phyloP scores from a whole-genome alignment of 164 flowering plant species.

The Platanus orientalis region DNA sequence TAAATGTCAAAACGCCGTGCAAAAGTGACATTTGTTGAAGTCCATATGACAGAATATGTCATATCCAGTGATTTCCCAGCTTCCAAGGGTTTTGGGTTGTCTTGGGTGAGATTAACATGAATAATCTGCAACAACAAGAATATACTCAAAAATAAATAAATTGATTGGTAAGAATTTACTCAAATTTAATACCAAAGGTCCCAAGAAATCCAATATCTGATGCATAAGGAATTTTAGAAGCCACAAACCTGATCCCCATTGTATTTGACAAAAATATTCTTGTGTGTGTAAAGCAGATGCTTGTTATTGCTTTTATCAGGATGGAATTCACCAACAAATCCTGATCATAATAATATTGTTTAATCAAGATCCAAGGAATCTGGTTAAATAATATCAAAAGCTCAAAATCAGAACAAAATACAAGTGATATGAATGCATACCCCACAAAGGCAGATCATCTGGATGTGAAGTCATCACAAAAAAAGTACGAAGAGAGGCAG shows the following conservation, averaged over 20 bases:
- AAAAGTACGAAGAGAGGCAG: not conserved
- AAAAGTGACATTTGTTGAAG: conserved; percentile 63
- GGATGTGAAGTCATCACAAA: conserved; percentile 18
- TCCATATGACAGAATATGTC: conserved; percentile 90
- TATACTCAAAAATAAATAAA: too few species aligned
- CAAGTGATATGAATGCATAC: conserved; percentile 28
- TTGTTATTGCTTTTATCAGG: conserved; percentile 72
- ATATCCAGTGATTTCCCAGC: conserved; percentile 65
- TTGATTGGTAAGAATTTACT: too few species aligned
- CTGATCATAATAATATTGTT: conserved; percentile 22
- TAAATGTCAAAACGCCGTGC: conserved; percentile 97
- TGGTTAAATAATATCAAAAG: not conserved
- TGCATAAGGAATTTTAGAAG: not conserved
- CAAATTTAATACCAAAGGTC: not conserved
- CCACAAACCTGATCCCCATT: conserved; percentile 79
- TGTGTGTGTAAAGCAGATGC: conserved; percentile 79
- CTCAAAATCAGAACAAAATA: not conserved
- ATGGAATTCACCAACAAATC: conserved; percentile 85
- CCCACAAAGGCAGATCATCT: conserved; percentile 84
- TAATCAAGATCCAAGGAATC: too few species aligned
- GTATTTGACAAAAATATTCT: conserved; percentile 60
- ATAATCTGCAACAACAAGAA: conserved; percentile 64
- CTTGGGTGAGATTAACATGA: conserved; percentile 91
- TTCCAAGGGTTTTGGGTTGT: conserved; percentile 68
- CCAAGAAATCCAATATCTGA: not conserved